Evolutionary conservation across 73 alveolate genomes (phyloP), one percentile per base, ranked within the genome.

Genomic region (Tetrahymena borealis): DNA sequence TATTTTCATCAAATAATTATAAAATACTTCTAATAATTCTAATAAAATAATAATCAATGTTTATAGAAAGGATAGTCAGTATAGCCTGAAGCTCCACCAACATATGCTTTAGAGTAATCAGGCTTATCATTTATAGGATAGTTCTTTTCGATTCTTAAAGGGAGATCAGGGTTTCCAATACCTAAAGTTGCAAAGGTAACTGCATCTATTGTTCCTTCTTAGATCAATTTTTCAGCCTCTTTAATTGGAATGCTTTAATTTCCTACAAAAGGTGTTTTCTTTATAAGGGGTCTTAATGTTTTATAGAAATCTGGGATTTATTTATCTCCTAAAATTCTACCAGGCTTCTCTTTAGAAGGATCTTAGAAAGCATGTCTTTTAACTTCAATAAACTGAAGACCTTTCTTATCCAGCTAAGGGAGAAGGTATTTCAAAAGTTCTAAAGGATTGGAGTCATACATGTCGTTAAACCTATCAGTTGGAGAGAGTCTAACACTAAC

Each of bases 21-120:
- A n/a, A n/a, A n/a, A n/a, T n/a, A n/a, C n/a, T n/a, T n/a, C n/a
- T n/a, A n/a, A n/a, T n/a, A n/a, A n/a, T n/a, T n/a, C n/a, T n/a
- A n/a, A n/a, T n/a, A n/a, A n/a, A n/a, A n/a, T n/a, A n/a, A n/a
- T n/a, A n/a, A n/a, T n/a, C n/a, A n/a, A n/a, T n/a, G n/a, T n/a
- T n/a, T n/a, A n/a, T n/a, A n/a, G n/a, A n/a, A n/a, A 13, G 93
- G 93, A 38, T 92, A 92, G 39, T 92, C 95, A 38, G 95, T 92
- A 15, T 92, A 92, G 24, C 95, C 95, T 85, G 36, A 78, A 78
- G 60, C 92, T 38, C 42, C 93, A 60, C 95, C 95, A 28, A 18
- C 32, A 31, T 78, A 79, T n/a, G 28, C 90, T 31, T 79, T 79
- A 31, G 90, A 39, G 78, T 90, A 79, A 92, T 92, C 95, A 31